Conservation (phyloP, 2,329 filamentous ascomycete genomes). For the Claviceps digitariae region DNA sequence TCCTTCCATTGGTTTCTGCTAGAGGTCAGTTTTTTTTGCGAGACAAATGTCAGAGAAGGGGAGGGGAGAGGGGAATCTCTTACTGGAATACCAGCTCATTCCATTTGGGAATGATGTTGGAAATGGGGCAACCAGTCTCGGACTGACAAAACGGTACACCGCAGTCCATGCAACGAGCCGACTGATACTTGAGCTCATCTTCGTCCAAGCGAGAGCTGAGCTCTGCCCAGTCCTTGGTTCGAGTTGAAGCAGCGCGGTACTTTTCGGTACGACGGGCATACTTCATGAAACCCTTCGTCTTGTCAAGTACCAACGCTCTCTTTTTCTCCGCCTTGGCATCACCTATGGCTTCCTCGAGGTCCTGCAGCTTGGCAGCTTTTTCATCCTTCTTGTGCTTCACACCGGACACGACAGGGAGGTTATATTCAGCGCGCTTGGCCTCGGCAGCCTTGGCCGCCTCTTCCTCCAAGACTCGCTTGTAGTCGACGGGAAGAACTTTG, state of each 20-base stretch:
- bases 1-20: constrained; percentile 63
- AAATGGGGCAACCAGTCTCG: constrained; percentile 88
- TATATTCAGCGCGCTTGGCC: constrained; percentile 72
- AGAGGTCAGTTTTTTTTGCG: not conserved
- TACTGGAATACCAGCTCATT: constrained; percentile 62
- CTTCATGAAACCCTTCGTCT: constrained; percentile 96
- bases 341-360: constrained; percentile 84
- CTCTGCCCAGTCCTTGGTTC: constrained; percentile 89
- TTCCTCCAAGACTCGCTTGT: constrained; percentile 83
- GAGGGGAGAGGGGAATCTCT: not conserved
- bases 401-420: constrained; percentile 62
- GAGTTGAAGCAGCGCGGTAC: constrained; percentile 71
- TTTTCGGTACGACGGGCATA: constrained; percentile 88
- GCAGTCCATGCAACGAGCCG: constrained; percentile 96
- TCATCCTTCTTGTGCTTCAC: constrained; percentile 48
- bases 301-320: constrained; percentile 84
- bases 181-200: constrained; percentile 93
- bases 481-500: constrained; percentile 88
- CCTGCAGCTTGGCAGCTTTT: constrained; percentile 57
- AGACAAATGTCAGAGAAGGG: not conserved
- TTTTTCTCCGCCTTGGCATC: constrained; percentile 82
- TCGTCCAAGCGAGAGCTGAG: constrained; percentile 76
- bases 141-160: constrained; percentile 98
- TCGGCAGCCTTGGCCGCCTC: constrained; percentile 76
- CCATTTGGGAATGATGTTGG: constrained; percentile 96